Evolutionary conservation across 441 rosid genomes (phyloP), one percentile per base, ranked within the genome.

Genomic region (Gossypium lobatum): DNA sequence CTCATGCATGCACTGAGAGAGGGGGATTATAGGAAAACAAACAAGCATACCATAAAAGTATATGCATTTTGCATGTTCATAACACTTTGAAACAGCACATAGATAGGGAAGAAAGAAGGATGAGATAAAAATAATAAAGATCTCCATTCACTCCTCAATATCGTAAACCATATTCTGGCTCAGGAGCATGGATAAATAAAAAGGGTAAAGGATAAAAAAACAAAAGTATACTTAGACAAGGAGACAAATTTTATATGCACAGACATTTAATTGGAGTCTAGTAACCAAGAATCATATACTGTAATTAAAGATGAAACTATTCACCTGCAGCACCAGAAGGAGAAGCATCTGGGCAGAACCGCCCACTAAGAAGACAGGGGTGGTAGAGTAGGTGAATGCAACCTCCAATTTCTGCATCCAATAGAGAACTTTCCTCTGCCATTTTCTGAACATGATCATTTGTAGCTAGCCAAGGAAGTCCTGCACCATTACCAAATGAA

Each of bases 321-420:
- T 77, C 74, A 94, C 99, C 99, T 87, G 98, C 77, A 81, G 99
- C 85, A 72, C 99, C 98, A 73, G 87, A 83, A 74, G 95, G 95
- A 59, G 99, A 94, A 84, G 93, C 97, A 86, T 96, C 99, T 53
- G 97, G 98, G 87, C 99, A 96, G 80, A 89, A 96, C 65, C 98
- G 91, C 72, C 98, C 99, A 82, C 78, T 90, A 39, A 94, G 91
- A 78, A 93, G 81, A 76, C 83, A 83, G 60, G 99, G 99, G 75
- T 96, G 98, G 83, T 94, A 96, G 53, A 96, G 92, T 73, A 93
- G 90, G 84, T 96, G 98, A 71, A 87, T 82, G 82, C 73, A 85
- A 64, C 90, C 95, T 71, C 93, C 98, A 83, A 94, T 89, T 80
- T 92, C 99, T 48, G 93, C 88, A 87, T 96, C 98, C 82, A 96